phyloP scores from a whole-genome alignment of 2,329 filamentous ascomycete species.

The Pseudogymnoascus sp. region DNA sequence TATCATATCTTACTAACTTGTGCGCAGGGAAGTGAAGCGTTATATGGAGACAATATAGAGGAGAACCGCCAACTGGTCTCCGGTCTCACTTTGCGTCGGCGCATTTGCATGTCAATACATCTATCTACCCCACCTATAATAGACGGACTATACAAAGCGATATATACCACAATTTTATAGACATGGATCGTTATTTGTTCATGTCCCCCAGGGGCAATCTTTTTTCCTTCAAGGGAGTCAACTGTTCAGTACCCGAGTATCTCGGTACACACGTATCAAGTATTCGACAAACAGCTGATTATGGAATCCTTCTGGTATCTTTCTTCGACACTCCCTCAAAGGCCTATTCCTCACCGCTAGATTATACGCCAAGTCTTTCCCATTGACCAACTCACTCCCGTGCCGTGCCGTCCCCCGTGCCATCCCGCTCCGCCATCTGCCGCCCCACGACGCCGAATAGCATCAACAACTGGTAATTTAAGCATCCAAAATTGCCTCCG shows the following conservation, averaged over 20 bases:
- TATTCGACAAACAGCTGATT: not conserved
- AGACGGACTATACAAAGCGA: not conserved
- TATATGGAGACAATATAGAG: conserved; percentile 5
- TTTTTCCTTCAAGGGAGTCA: not conserved
- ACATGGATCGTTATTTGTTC: not conserved
- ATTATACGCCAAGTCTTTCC: not conserved
- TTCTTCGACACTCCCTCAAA: not conserved
- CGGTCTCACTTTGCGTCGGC: not conserved
- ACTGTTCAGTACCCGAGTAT: not conserved
- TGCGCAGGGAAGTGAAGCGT: not conserved
- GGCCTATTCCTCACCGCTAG: not conserved
- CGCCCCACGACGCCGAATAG: not conserved
- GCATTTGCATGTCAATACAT: not conserved
- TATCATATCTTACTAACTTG: not conserved
- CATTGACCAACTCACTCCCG: not conserved
- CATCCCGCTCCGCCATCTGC: not conserved
- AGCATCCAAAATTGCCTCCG: not conserved
- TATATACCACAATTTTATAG: not conserved
- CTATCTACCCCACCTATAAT: not conserved
- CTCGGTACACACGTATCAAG: not conserved
- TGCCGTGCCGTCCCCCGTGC: not conserved
- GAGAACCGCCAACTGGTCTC: not conserved
- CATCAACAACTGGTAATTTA: not conserved
- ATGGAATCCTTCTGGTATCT: not conserved
- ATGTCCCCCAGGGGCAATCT: not conserved